These are phyloP conservation scores for Paragyromitra xinjiangensis DNA, from an alignment of 495 filamentous ascomycete species.

Conservation along the genomic window DNA sequence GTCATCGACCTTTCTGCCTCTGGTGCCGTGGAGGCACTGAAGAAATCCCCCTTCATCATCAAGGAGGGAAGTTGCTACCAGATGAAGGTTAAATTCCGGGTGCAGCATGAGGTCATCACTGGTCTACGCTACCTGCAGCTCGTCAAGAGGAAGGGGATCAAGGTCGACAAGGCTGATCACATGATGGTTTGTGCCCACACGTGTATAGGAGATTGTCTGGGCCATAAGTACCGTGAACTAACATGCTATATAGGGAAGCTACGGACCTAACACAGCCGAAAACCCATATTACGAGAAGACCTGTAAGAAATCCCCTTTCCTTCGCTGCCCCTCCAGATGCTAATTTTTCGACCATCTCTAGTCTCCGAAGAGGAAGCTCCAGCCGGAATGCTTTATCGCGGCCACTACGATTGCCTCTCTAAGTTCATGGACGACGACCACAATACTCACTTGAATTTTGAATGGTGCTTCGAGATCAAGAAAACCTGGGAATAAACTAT, in stretches of 20 bases:
- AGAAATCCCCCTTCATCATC: conserved; percentile 91
- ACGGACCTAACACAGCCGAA: conserved; percentile 84
- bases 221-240: conserved; percentile 11
- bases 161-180: conserved; percentile 87
- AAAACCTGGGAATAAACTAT: conserved; percentile 80
- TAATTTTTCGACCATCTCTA: conserved; percentile 58
- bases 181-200: conserved; percentile 78
- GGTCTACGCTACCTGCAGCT: conserved; percentile 94
- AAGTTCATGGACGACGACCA: conserved; percentile 94
- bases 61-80: conserved; percentile 92
- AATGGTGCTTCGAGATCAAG: conserved; percentile 92
- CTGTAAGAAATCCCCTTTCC: conserved; percentile 69
- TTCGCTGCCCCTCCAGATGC: conserved; percentile 13
- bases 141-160: conserved; percentile 84
- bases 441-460: conserved; percentile 83
- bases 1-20: conserved; percentile 77
- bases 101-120: conserved; percentile 92
- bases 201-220: neutral
- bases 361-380: conserved; percentile 91
- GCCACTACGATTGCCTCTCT: conserved; percentile 82
- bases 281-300: conserved; percentile 86
- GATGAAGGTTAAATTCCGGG: conserved; percentile 92
- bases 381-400: conserved; percentile 84
- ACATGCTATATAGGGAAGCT: conserved; percentile 71
- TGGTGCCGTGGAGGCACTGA: conserved; percentile 74